Base-by-base conservation (phyloP, 345 rosid genomes). In the Rhodamnia rubescens region DNA sequence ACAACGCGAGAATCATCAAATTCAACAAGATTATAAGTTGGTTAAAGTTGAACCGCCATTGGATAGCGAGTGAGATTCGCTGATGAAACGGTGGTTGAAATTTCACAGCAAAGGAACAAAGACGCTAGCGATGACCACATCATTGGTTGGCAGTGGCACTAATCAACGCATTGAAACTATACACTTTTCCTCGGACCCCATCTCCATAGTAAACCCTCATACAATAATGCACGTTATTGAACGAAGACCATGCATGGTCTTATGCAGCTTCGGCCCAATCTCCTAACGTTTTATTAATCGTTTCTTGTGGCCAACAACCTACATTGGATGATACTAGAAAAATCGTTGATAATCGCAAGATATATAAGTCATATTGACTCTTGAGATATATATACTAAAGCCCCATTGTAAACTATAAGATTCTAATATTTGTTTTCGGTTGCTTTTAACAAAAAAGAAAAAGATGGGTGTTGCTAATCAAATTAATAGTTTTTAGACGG, bases 81-180 rank as follows among this genome's bases (percentile, higher is more conserved):
- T 85, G 86, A 85, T 78, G 83, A 85, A 53, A 85, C 18, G 61
- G 86, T 53, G 61, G 83, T 85, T 85, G 86, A n/a, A 32, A 36
- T 40, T 20, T 24, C 82, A 64, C 47, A 51, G 81, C 20, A 44
- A 27, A 49, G 56, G n/a, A 8, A 54, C 83, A 42, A 53, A 83
- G 26, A 36, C 50, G 84, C 36, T 83, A 29, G 84, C 69, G 9
- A 83, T 58, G 85, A 83, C 53, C 69, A 42, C 58, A 40, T 83
- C 69, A 42, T 20, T 21, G 64, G 44, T 11, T 52, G 55, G 40
- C 40, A 36, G 40, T 36, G 40, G 42, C n/a, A 27, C 29, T 21
- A 82, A 82, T 82, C 40, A 29, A 32, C 47, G 51, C 50, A 58
- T 26, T 24, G 53, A 36, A 83, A 50, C 75, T 58, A 83, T n/a